A percentile compares a stretch with the other conserved stretches of the same genome.
Evolutionary conservation across 495 filamentous ascomycete species (phyloP).

Genomic region (Lichenothelia convexa): DNA sequence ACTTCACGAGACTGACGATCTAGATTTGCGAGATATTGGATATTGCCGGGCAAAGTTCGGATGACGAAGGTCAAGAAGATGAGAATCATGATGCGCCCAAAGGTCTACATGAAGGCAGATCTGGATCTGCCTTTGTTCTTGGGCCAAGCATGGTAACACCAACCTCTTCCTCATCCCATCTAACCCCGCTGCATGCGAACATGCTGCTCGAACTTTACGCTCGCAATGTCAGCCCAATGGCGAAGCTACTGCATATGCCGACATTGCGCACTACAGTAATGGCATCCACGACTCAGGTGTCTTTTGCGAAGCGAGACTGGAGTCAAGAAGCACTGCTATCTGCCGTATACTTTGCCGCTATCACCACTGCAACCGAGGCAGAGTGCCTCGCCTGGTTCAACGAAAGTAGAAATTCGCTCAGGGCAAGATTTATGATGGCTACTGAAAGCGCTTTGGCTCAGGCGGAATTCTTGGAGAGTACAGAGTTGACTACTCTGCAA

Average conservation of each 20-base stretch:
- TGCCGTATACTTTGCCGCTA: constrained; percentile 10
- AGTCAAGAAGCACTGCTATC: constrained; percentile 12
- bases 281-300: constrained; percentile 7
- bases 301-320: constrained; percentile 1
- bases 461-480: constrained; percentile 9
- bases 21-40: no score
- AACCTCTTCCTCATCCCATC: constrained; percentile 1
- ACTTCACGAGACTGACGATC: no score
- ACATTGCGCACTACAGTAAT: constrained; percentile 5
- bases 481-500: constrained; percentile 9
- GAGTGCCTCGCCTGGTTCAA: constrained; percentile 7
- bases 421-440: constrained; percentile 4
- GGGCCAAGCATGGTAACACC: background rate
- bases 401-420: background rate
- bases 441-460: constrained; percentile 7
- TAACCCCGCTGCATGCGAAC: background rate
- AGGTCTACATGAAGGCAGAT: background rate
- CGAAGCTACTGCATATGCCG: constrained; percentile 9
- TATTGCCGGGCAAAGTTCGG: constrained; percentile 1
- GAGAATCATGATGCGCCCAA: background rate
- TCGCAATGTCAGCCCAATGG: constrained; percentile 8
- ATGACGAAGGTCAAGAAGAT: constrained; percentile 1
- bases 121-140: constrained; percentile 1
- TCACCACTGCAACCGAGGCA: constrained; percentile 5
- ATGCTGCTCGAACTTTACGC: constrained; percentile 4